Base-by-base conservation (phyloP, 495 filamentous ascomycete species). In the Hypomontagnella submonticulosa region DNA sequence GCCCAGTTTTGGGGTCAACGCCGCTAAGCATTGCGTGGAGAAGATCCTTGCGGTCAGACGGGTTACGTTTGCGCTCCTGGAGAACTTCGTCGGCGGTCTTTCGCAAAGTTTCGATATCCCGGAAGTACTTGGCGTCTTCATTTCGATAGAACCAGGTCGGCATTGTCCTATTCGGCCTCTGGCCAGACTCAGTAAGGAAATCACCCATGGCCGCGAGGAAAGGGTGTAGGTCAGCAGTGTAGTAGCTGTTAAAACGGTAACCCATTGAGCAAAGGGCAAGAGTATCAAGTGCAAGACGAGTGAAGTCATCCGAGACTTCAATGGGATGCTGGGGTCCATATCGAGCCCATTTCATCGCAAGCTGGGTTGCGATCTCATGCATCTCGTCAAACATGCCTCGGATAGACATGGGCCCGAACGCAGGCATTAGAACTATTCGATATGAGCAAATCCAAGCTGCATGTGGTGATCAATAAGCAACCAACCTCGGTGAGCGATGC, bases 321-420 rank as follows among this genome's bases (percentile, higher is more conserved):
- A 92, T 90, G 13, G 81, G 75, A 13, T 80, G 63, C 2, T 77
- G 67, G 0, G 85, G 73, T 0, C 89, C 90, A 59, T 84, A 80
- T 23, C 90, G 84, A 12, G 87, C 89, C 88, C 89, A 93, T 75
- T 92, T 92, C 63, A 91, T 80, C 8, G 84, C 81, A n/a, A 93
- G 76, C 60, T 94, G 90, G 0, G 76, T 77, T 0, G 87, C 82
- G 46, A 92, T 85, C 67, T 92, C 90, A 57, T 89, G 86, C 90
- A 93, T 92, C 55, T 89, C 87, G 57, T 83, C 77, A 65, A 89
- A 91, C 90, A 92, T 92, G 48, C 72, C 77, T 63, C 84, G 82
- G 67, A 95, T 88, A 7, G 84, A 79, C 30, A 90, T 64, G 2
- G 91, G 90, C 0, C 90, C 90, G 72, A 95, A 92, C 3, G 86